These are phyloP conservation scores for Penicillium samsonianum DNA, from an alignment of 495 filamentous ascomycete genomes.

Conservation along the genomic window DNA sequence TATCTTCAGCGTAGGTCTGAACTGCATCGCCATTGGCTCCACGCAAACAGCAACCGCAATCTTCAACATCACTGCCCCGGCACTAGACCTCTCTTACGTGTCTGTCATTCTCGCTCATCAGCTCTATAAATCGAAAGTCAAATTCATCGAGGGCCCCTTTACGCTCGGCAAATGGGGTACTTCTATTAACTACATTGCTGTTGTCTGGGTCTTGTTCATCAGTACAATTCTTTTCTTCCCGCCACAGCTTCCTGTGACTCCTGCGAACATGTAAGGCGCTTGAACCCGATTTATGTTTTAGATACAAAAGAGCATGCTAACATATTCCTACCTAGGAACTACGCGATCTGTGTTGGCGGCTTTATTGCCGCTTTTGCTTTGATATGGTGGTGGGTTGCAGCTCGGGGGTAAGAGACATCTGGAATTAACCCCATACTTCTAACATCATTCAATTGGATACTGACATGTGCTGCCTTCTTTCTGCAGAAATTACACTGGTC, in stretches of 20 bases:
- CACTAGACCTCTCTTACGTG: slow-evolving; percentile 67
- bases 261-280: slow-evolving; percentile 57
- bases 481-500: slow-evolving; percentile 56
- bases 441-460: not conserved
- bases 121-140: slow-evolving; percentile 57
- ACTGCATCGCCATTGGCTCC: slow-evolving; percentile 67
- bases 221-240: slow-evolving; percentile 70
- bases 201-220: slow-evolving; percentile 69
- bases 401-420: slow-evolving; percentile 50
- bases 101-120: slow-evolving; percentile 67
- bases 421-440: not conserved
- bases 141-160: slow-evolving; percentile 65
- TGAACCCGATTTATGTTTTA: not conserved
- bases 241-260: slow-evolving; percentile 58
- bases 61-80: slow-evolving; percentile 71
- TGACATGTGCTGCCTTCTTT: not conserved
- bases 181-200: slow-evolving; percentile 59
- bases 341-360: slow-evolving; percentile 64
- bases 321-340: slow-evolving; percentile 52
- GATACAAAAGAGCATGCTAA: slow-evolving; percentile 1
- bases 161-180: slow-evolving; percentile 62
- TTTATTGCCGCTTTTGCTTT: slow-evolving; percentile 63
- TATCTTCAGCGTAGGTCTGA: slow-evolving; percentile 58
- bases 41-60: slow-evolving; percentile 69
- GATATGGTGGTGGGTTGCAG: slow-evolving; percentile 66